Evolutionary conservation across 805 yeast genomes (phyloP).

Genomic region (Candida palmyrensis): DNA sequence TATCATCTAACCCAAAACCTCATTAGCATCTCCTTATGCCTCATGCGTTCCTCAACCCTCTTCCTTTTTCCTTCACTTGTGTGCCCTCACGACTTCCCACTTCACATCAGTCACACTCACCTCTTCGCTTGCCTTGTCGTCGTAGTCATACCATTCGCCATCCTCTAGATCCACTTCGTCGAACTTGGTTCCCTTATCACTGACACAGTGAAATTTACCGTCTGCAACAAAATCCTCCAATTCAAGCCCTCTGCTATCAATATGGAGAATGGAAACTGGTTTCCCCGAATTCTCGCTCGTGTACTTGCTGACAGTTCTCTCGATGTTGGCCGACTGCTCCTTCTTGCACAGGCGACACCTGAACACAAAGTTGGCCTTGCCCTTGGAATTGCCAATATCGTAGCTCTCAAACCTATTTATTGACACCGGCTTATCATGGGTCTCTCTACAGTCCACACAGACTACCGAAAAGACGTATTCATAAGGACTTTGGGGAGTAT

Average conservation of each 20-base stretch:
- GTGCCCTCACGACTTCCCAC: slow-evolving; percentile 60
- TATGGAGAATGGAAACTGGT: slow-evolving; percentile 48
- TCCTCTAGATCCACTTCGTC: slow-evolving; percentile 67
- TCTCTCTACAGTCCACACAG: slow-evolving; percentile 78
- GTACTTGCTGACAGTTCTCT: slow-evolving; percentile 25
- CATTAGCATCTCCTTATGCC: no score
- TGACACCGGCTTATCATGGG: slow-evolving; percentile 63
- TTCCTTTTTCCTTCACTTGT: no score
- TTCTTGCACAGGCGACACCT: slow-evolving; percentile 62
- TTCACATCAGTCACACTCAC: slow-evolving; percentile 72
- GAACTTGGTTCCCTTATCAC: slow-evolving; percentile 51
- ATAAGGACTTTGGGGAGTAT: slow-evolving; percentile 55
- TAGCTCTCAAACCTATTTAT: slow-evolving; percentile 64
- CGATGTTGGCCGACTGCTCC: slow-evolving; percentile 33
- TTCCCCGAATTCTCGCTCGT: slow-evolving; percentile 34
- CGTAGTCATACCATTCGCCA: slow-evolving; percentile 93
- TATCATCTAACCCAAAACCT: no score
- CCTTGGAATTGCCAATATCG: slow-evolving; percentile 66
- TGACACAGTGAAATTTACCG: slow-evolving; percentile 55
- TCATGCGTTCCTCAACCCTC: no score
- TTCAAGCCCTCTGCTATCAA: slow-evolving; percentile 86
- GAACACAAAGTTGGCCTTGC: slow-evolving; percentile 80
- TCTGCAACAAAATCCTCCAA: slow-evolving; percentile 62
- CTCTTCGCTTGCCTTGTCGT: slow-evolving; percentile 75
- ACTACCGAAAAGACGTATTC: slow-evolving; percentile 69